A percentile compares a stretch with the other conserved stretches of the same genome.
These are phyloP conservation scores for Neopestalotiopsis sp. DNA, from an alignment of 2,329 filamentous ascomycete genomes.

Conservation along the genomic window DNA sequence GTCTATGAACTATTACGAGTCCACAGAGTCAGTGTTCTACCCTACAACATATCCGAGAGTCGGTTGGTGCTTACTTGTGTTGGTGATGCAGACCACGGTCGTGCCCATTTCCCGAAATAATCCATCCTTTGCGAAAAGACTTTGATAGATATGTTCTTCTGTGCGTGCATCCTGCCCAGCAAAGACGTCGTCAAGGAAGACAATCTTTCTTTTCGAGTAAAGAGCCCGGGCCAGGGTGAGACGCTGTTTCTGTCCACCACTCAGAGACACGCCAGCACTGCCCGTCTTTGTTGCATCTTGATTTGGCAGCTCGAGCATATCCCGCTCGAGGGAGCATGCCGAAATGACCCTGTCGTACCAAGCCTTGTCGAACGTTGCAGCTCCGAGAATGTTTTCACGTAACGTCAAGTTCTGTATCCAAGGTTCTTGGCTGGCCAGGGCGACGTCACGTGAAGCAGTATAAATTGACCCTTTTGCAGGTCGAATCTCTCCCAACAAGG, in stretches of 20 bases:
- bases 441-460: constrained; percentile 13
- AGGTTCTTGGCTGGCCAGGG: constrained; percentile 27
- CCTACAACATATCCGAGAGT: neutral
- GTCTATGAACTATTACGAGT: constrained; percentile 25
- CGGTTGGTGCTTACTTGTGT: neutral
- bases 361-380: constrained; percentile 18
- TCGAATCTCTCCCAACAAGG: constrained; percentile 34
- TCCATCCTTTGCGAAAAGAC: constrained; percentile 18
- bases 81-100: constrained; percentile 7
- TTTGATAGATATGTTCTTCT: neutral
- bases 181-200: constrained; percentile 30
- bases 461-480: constrained; percentile 18
- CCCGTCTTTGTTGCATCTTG: constrained; percentile 24
- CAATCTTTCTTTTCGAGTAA: constrained; percentile 26
- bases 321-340: constrained; percentile 19
- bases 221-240: constrained; percentile 29
- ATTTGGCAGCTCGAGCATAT: constrained; percentile 18
- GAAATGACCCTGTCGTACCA: constrained; percentile 22
- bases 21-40: neutral
- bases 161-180: constrained; percentile 28
- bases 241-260: constrained; percentile 24
- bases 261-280: constrained; percentile 22
- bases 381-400: constrained; percentile 23
- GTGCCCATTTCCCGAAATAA: constrained; percentile 7
- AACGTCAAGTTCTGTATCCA: constrained; percentile 29